These are phyloP conservation scores for Syzygium syzygioides DNA, from an alignment of 441 rosid genomes.

Conservation along the genomic window DNA sequence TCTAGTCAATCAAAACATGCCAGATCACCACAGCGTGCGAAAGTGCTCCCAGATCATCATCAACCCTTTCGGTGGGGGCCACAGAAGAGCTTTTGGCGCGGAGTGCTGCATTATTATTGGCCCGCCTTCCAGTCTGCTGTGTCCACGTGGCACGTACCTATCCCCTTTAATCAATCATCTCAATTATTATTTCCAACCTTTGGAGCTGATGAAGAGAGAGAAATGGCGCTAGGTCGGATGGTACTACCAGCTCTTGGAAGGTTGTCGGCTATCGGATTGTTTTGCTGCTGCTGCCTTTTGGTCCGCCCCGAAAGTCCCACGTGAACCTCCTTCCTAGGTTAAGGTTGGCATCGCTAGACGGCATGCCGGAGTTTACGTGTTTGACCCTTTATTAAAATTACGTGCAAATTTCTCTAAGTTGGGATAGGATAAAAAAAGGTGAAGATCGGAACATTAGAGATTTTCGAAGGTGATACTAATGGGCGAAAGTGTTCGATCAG, in stretches of 20 bases:
- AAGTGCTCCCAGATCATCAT: not conserved
- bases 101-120: not conserved
- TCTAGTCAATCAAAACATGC: not conserved
- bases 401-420: not conserved
- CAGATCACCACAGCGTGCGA: not conserved
- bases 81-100: not conserved
- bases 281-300: not conserved
- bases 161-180: not conserved
- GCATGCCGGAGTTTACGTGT: fast-evolving
- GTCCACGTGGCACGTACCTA: not conserved
- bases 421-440: fast-evolving
- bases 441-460: not conserved
- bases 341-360: too few species aligned
- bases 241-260: too few species aligned
- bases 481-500: too few species aligned
- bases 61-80: not conserved
- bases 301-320: not conserved
- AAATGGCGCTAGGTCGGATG: not conserved
- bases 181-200: not conserved
- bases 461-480: not conserved
- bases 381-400: not conserved
- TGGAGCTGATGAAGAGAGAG: not conserved
- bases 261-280: not conserved
- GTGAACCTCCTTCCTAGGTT: not conserved
- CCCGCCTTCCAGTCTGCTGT: not conserved